Percentiles rank a stretch among this genome's conserved stretches.
phyloP scores from a whole-genome alignment of 2,329 filamentous ascomycete species.

The Aspergillus sp. region DNA sequence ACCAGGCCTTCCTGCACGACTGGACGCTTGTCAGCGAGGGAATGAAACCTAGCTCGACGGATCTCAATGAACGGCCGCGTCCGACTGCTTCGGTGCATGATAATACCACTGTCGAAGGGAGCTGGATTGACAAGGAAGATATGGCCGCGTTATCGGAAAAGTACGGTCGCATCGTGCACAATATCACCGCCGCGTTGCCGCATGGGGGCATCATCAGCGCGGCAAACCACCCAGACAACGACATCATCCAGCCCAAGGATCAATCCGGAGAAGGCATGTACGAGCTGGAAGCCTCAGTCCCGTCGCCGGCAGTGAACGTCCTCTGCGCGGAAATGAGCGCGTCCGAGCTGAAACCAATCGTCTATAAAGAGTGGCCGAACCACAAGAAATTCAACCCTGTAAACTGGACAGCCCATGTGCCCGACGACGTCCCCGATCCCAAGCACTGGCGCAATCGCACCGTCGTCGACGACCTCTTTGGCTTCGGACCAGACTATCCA shows the following conservation, averaged over 20 bases:
- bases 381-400: conserved; percentile 27
- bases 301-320: conserved; percentile 70
- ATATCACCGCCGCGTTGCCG: conserved; percentile 75
- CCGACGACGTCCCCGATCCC: conserved; percentile 34
- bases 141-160: conserved; percentile 52
- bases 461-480: conserved; percentile 68
- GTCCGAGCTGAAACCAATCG: conserved; percentile 61
- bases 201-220: conserved; percentile 69
- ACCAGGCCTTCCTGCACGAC: conserved; percentile 58
- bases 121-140: conserved; percentile 66
- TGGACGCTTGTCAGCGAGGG: conserved; percentile 53
- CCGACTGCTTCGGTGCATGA: conserved; percentile 67
- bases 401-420: conserved; percentile 26
- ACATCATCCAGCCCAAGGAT: conserved; percentile 68
- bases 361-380: conserved; percentile 63
- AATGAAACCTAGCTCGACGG: conserved; percentile 42
- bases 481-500: conserved; percentile 57
- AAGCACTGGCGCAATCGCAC: conserved; percentile 56
- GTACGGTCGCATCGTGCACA: conserved; percentile 65
- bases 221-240: conserved; percentile 60
- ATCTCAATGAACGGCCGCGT: conserved; percentile 53
- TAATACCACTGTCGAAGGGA: conserved; percentile 68
- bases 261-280: conserved; percentile 68
- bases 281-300: conserved; percentile 65
- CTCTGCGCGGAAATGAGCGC: conserved; percentile 67